These are phyloP conservation scores for Penicillium sp. DNA, from an alignment of 2,329 filamentous ascomycete genomes.

Conservation along the genomic window DNA sequence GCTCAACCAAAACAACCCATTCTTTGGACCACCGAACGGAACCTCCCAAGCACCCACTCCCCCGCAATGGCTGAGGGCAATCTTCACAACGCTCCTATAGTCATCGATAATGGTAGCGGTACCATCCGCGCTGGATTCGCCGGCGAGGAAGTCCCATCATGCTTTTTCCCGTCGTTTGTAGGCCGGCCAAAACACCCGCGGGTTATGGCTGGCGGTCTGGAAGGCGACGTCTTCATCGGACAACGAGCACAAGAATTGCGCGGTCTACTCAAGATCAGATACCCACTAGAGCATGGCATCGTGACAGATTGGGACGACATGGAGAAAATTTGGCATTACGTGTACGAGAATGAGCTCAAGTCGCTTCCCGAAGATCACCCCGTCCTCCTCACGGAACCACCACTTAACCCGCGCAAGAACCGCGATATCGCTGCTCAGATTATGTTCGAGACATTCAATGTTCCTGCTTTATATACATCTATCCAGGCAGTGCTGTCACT, in stretches of 20 bases:
- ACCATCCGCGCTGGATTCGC: constrained; percentile 97
- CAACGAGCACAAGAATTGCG: constrained; percentile 88
- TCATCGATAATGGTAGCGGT: constrained; percentile 97
- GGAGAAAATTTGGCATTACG: constrained; percentile 99
- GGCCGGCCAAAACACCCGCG: constrained; percentile 93
- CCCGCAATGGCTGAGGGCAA: constrained; percentile 64
- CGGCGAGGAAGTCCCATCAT: constrained; percentile 93
- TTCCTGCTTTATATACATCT: constrained; percentile 92
- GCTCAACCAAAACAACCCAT: constrained; percentile 24
- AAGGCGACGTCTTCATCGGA: constrained; percentile 97
- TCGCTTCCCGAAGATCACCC: constrained; percentile 98
- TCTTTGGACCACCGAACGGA: constrained; percentile 5
- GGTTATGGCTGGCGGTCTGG: constrained; percentile 92
- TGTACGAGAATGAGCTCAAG: constrained; percentile 94
- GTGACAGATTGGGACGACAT: constrained; percentile 99
- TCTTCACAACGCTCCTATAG: constrained; percentile 96
- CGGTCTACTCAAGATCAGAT: constrained; percentile 91
- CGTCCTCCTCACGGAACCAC: constrained; percentile 93
- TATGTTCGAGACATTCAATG: constrained; percentile 98
- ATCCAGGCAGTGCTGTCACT: constrained; percentile 96
- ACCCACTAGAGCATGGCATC: constrained; percentile 95
- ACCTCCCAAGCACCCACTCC: constrained; percentile 16
- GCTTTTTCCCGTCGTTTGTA: constrained; percentile 96
- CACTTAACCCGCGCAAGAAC: constrained; percentile 92
- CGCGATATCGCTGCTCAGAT: constrained; percentile 96